These are phyloP conservation scores for Aspergillus hancockii DNA, from an alignment of 495 filamentous ascomycete species.

Conservation along the genomic window DNA sequence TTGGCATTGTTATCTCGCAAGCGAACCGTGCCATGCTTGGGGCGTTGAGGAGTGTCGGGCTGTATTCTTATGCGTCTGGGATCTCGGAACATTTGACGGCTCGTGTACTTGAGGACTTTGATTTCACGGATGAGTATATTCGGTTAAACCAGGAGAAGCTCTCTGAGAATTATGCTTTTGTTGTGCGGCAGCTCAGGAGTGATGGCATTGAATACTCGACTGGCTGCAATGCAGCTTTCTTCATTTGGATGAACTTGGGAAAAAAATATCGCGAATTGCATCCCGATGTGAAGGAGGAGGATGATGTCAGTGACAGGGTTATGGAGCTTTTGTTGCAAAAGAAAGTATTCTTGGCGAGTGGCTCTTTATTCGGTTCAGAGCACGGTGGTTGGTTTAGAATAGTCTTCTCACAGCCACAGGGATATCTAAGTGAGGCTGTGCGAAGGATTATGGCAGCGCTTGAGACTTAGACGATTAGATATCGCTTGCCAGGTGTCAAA, in stretches of 20 bases:
- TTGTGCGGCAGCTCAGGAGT: constrained; percentile 34
- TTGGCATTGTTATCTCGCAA: constrained; percentile 55
- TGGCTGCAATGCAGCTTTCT: constrained; percentile 54
- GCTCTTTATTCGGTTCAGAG: constrained; percentile 44
- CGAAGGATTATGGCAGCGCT: constrained; percentile 37
- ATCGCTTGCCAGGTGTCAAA: too few species aligned
- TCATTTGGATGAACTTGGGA: constrained; percentile 60
- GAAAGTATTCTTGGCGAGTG: constrained; percentile 47
- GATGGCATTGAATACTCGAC: constrained; percentile 41
- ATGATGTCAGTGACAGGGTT: constrained; percentile 24
- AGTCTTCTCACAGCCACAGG: constrained; percentile 46
- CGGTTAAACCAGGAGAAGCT: constrained; percentile 39
- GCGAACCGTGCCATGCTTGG: constrained; percentile 39
- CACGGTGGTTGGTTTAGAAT: constrained; percentile 53
- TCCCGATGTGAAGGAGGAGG: constrained; percentile 25
- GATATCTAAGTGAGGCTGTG: constrained; percentile 43
- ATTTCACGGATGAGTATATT: constrained; percentile 49
- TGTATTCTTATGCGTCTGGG: constrained; percentile 50
- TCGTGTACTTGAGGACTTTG: constrained; percentile 47
- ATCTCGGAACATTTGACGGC: constrained; percentile 45
- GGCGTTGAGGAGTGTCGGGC: constrained; percentile 37
- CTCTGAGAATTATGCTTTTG: constrained; percentile 34
- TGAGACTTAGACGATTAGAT: neutral
- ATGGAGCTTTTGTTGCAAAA: constrained; percentile 37
- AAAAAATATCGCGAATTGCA: constrained; percentile 33